A percentile compares a stretch with the other conserved stretches of the same genome.
These are phyloP conservation scores for Tetrapisispora namnaoensis DNA, from an alignment of 805 yeast species.

Conservation along the genomic window DNA sequence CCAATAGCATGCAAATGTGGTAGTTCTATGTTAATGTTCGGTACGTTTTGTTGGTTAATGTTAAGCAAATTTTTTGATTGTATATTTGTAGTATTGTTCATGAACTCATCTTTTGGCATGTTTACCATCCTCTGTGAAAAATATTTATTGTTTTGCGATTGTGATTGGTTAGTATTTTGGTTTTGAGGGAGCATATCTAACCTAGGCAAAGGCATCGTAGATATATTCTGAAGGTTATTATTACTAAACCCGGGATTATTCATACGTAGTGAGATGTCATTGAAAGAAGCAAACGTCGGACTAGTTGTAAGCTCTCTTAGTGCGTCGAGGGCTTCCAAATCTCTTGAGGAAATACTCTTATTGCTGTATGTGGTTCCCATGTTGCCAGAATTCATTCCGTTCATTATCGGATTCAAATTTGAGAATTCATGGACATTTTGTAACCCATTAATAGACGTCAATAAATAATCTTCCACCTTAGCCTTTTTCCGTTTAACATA, in stretches of 20 bases:
- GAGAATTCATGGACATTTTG: neutral
- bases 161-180: conserved; percentile 3
- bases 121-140: conserved; percentile 2
- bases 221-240: neutral
- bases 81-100: neutral
- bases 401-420: neutral
- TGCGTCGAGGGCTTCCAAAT: conserved; percentile 23
- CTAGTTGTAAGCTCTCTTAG: conserved; percentile 20
- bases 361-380: neutral
- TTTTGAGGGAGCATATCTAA: conserved; percentile 3
- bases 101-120: conserved; percentile 1
- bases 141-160: conserved; percentile 4
- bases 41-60: neutral
- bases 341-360: conserved; percentile 6
- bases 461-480: neutral
- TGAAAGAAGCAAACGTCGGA: conserved; percentile 6
- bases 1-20: conserved; percentile 1
- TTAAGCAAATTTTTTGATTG: neutral
- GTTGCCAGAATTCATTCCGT: neutral
- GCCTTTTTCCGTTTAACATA: neutral
- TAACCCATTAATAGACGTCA: neutral
- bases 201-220: conserved; percentile 6
- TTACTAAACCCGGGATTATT: neutral
- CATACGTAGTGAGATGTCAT: conserved; percentile 5
- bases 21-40: neutral